Base-by-base conservation (phyloP, 176 grass and related monocot genomes). In the Coix lacrymajobi region DNA sequence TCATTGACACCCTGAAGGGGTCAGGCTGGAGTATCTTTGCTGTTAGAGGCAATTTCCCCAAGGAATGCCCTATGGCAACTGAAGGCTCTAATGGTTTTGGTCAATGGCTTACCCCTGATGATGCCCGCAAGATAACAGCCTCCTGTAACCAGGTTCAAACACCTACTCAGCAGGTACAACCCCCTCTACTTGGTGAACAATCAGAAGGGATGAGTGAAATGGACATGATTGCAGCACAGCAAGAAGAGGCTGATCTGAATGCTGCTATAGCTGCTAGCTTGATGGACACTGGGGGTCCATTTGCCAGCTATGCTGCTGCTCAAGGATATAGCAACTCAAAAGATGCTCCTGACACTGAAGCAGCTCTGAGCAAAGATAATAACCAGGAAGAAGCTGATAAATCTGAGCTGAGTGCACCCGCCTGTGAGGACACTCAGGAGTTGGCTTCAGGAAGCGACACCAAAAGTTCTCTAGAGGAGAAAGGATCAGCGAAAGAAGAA, bases 221-320 rank as follows among this genome's bases (percentile, higher is more conserved):
- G 85, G 91, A 95, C 32, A 81, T 89, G 41, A 81, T 95, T 39
- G 73, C 78, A n/a, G 87, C 85, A 3, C 85, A 91, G 80, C 87
- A 87, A 62, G 96, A 98, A 84, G 92, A 98, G 41, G 96, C 80
- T 46, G 96, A 95, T 61, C 63, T 98, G 62, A 95, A 95, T 73
- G 96, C 93, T 38, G 96, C 96, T 20, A 95, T 98, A 73, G 78
- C 90, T 30, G 96, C 96, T 86, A 98, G 96, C 89, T 87, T 98
- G 81, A 67, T 95, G 86, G 92, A 95, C 75, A 71, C 68, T 10
- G 78, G 65, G 16, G 64, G 56, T 60, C 12, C 73, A 66, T 86
- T 86, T 66, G 44, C 16, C n/a, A 78, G 66, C 36, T 37, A 65
- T 25, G 8, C 44, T 36, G 41, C 60, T 62, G 25, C 43, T 46